Base-by-base conservation (phyloP, 164 flowering plant species). In the Cinnamomum micranthum region DNA sequence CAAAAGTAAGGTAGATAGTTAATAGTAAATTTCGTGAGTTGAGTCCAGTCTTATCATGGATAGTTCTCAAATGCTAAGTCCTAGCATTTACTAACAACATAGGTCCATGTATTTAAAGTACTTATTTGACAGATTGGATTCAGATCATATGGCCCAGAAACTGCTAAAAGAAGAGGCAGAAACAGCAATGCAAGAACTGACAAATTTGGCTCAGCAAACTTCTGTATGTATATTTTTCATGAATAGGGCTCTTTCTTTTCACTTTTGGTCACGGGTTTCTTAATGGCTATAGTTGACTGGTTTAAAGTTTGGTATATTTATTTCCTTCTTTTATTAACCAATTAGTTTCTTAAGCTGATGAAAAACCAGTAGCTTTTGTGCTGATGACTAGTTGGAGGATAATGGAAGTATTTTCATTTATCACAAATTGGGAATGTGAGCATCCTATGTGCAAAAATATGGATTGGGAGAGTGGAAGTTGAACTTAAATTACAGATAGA, bases 141-240 rank as follows among this genome's bases (percentile, higher is more conserved):
- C 87, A 27, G 97, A 91, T 69, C 74, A 81, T 72, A 78, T 81
- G 28, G 84, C 85, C n/a, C 89, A 88, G 74, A 86, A 74, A 71
- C 88, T 84, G 62, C 81, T 85, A 79, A 88, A 85, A 81, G 95
- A 85, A 74, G 95, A 89, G 78, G 97, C 94, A 7, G 89, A 87
- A 81, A 71, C 85, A 47, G 79, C 83, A 78, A 90, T 94, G 89
- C 91, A 85, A 64, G 87, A 91, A 19, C 67, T 94, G 77, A 87
- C 85, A 86, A 74, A 76, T 64, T 76, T 88, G 80, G 98, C 89
- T 76, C 94, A 90, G 72, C 77, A 88, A 81, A 92, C 98, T 63
- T 91, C 95, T 76, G 98, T 94, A 81, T 84, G 97, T 89, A 76
- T 74, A 62, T 13, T 64, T 41, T 25, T 62, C 19, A 66, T 68